Percentiles rank a stretch among this genome's conserved stretches.
phyloP scores from a whole-genome alignment of 257 asterid genomes.

The Gentiana macrophylla region DNA sequence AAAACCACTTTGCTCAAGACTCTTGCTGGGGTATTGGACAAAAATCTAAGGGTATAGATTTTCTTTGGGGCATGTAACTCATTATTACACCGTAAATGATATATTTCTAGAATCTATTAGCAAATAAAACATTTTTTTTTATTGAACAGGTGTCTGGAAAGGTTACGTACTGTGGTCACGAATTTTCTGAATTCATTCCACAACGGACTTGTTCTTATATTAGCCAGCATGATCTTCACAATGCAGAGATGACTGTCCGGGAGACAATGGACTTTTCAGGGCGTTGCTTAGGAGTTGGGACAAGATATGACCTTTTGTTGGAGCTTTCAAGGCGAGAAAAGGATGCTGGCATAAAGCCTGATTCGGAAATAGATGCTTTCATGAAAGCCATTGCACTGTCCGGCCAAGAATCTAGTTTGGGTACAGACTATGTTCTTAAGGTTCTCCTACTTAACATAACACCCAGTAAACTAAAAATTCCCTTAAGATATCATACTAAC shows the following conservation, averaged over 20 bases:
- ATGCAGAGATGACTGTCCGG: slow-evolving; percentile 58
- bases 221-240: slow-evolving; percentile 54
- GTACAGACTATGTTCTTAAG: slow-evolving; percentile 56
- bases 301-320: slow-evolving; percentile 37
- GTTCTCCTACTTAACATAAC: slow-evolving; percentile 15
- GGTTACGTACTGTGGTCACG: slow-evolving; percentile 47
- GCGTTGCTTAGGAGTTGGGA: slow-evolving; percentile 49
- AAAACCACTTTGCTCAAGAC: slow-evolving; percentile 44
- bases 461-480: background rate
- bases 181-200: slow-evolving; percentile 41
- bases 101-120: background rate
- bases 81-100: background rate
- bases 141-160: slow-evolving; percentile 28
- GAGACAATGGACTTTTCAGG: slow-evolving; percentile 41
- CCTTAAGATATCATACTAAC: background rate
- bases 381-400: slow-evolving; percentile 54
- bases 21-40: slow-evolving; percentile 46
- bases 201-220: slow-evolving; percentile 53
- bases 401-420: slow-evolving; percentile 46
- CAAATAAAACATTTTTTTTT: background rate
- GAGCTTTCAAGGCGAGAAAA: slow-evolving; percentile 49
- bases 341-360: slow-evolving; percentile 44
- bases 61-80: background rate
- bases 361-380: slow-evolving; percentile 51
- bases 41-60: slow-evolving; percentile 39